Percentiles rank a stretch among this genome's conserved stretches.
phyloP scores from a whole-genome alignment of 306 rosid species.

The Delonix regia region DNA sequence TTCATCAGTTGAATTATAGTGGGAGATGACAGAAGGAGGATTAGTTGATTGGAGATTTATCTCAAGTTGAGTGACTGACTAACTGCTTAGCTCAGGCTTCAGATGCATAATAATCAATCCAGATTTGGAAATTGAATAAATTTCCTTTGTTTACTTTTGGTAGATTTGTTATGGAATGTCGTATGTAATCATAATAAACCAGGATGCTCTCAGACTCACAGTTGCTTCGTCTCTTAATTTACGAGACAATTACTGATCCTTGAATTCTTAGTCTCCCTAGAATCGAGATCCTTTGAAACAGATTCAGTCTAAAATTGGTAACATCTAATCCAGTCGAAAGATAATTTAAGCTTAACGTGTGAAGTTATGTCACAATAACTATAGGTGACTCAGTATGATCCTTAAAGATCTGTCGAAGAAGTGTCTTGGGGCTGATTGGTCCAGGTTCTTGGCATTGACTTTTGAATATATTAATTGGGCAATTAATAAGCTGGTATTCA shows the following conservation, averaged over 20 bases:
- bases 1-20: background rate
- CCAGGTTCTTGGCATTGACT: background rate
- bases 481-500: background rate
- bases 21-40: conserved; percentile 13
- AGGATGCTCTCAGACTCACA: background rate
- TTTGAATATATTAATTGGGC: background rate
- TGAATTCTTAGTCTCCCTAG: background rate
- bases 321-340: conserved; percentile 1
- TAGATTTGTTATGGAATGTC: conserved; percentile 1
- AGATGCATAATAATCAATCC: background rate
- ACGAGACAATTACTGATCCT: conserved; percentile 11
- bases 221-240: conserved; percentile 11
- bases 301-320: background rate
- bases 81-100: background rate
- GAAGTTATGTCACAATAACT: background rate
- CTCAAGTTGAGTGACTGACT: background rate
- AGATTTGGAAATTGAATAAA: background rate
- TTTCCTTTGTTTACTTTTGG: background rate
- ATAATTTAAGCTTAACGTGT: conserved; percentile 2
- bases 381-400: background rate
- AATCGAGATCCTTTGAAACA: background rate
- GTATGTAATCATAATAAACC: background rate
- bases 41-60: background rate
- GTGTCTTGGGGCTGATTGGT: background rate
- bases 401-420: conserved; percentile 1